Evolutionary conservation across 495 filamentous ascomycete genomes (phyloP), one percentile per base, ranked within the genome.

Genomic region (Podospora pseudopauciseta): DNA sequence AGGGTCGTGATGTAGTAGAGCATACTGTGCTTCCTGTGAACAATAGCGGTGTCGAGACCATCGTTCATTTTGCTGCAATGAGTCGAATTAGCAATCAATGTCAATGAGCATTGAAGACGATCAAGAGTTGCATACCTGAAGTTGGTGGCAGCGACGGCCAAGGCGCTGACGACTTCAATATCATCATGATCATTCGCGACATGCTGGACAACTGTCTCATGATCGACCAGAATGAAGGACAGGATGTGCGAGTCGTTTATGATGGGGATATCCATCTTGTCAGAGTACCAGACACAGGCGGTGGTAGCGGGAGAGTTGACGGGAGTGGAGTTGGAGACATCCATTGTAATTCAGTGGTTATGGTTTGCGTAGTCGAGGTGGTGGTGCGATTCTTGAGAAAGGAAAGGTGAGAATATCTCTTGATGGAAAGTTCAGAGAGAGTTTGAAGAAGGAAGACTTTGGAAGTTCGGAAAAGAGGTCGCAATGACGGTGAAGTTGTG

Each of bases 201-300:
- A 53, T 60, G 66, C 9, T 70, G 68, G 30, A 70, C 60, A 13
- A 70, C 63, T 59, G 66, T 66, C 30, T 70, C 68, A 26, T 11
- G 6, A 16, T 49, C 39, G 13, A 49, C 39, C 9, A 49, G 13
- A 2, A 49, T 16, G 39, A 49, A 49, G 2, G 39, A 49, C 0
- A 49, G 39, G 9, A 16, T 13, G 13, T 49, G 39, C 4, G 39
- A 49, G 39, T 49, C n/a, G 16, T 5, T 26, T 27, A 39, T 30
- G 5, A 30, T 44, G 13, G 55, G 28, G 32, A 57, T 32, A 66
- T 68, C 56, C 44, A 54, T 70, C 62, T 27, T 70, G 27, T 56
- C 64, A 19, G 65, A 65, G 18, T 71, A 64, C 69, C 60, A 69
- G 39, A 69, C 60, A 20, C 20, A 1, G 20, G 20, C 20, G 20